Percentiles rank a stretch among this genome's conserved stretches.
These are phyloP conservation scores for Phialophora verrucosa DNA, from an alignment of 2,329 filamentous ascomycete species.

Conservation along the genomic window DNA sequence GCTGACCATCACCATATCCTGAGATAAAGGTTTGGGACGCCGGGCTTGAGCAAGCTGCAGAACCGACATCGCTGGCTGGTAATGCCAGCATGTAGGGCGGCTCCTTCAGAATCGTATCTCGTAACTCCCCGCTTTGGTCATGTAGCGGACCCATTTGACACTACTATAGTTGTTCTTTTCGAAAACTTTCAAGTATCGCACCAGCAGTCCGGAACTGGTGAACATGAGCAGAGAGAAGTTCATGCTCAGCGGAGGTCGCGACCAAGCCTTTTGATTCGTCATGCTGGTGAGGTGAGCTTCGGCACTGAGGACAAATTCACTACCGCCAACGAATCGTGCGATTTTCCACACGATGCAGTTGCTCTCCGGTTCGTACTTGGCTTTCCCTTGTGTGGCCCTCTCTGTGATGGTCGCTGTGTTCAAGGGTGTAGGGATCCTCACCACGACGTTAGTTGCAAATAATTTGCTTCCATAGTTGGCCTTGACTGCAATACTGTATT, in stretches of 20 bases:
- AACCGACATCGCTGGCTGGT: not conserved
- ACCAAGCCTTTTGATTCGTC: slow-evolving; percentile 98
- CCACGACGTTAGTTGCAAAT: slow-evolving; percentile 94
- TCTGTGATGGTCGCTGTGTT: slow-evolving; percentile 95
- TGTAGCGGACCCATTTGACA: slow-evolving; percentile 99
- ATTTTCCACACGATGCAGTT: slow-evolving; percentile 99
- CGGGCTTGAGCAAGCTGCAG: not conserved
- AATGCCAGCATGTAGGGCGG: not conserved
- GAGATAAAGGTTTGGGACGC: not conserved
- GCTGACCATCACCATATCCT: not conserved
- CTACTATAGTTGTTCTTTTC: slow-evolving; percentile 99
- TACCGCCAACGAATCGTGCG: slow-evolving; percentile 95
- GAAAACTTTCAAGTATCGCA: slow-evolving; percentile 96
- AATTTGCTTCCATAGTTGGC: slow-evolving; percentile 96
- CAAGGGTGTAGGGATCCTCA: slow-evolving; percentile 91
- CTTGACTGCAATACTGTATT: slow-evolving; percentile 97
- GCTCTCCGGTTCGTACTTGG: slow-evolving; percentile 96
- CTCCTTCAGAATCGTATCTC: slow-evolving; percentile 75
- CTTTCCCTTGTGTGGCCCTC: slow-evolving; percentile 92
- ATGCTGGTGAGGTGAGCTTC: slow-evolving; percentile 93
- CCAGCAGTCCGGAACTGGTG: slow-evolving; percentile 88
- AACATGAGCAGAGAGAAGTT: slow-evolving; percentile 98
- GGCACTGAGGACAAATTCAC: slow-evolving; percentile 91
- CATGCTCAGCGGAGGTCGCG: slow-evolving; percentile 85
- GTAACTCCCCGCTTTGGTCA: slow-evolving; percentile 97